Percentiles rank a stretch among this genome's conserved stretches.
These are phyloP conservation scores for Tricladium varicosporioides DNA, from an alignment of 2,329 filamentous ascomycete genomes.

Conservation along the genomic window DNA sequence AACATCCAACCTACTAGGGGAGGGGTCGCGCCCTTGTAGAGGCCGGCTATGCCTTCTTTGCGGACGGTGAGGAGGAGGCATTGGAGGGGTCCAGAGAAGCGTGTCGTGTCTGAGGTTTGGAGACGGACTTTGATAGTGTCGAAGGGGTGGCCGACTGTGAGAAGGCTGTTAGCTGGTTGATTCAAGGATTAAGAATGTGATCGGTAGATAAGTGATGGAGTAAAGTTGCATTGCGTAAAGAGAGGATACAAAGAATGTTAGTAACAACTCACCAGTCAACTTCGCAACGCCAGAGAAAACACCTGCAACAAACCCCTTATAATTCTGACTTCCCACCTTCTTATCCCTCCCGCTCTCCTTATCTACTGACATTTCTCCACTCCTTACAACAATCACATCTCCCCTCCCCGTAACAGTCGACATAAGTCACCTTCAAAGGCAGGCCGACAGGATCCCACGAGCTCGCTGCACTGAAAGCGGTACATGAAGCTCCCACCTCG, in stretches of 20 bases:
- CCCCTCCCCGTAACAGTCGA: conserved; percentile 3
- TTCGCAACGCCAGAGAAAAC: conserved; percentile 94
- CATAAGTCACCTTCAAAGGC: conserved; percentile 3
- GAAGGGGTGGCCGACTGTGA: conserved; percentile 69
- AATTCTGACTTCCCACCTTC: conserved; percentile 47
- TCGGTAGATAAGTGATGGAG: conserved; percentile 24
- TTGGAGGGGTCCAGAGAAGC: conserved; percentile 83
- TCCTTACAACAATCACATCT: neutral
- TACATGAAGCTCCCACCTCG: neutral
- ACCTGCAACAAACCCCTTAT: conserved; percentile 97
- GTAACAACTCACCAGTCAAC: conserved; percentile 63
- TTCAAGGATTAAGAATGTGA: too few species aligned
- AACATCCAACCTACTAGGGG: conserved; percentile 97
- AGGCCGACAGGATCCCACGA: neutral
- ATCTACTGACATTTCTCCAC: neutral
- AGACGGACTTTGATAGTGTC: conserved; percentile 96
- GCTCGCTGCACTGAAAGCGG: neutral
- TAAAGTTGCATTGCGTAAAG: neutral
- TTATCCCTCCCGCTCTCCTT: conserved; percentile 23
- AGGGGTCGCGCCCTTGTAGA: conserved; percentile 94
- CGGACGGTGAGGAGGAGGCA: conserved; percentile 81
- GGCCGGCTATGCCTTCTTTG: conserved; percentile 77
- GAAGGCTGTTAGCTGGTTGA: neutral
- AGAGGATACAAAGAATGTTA: too few species aligned
- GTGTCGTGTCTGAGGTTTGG: conserved; percentile 75